Evolutionary conservation across 1,139 yeast species (phyloP), one percentile per base, ranked within the genome.

Genomic region (Candida neerlandica): DNA sequence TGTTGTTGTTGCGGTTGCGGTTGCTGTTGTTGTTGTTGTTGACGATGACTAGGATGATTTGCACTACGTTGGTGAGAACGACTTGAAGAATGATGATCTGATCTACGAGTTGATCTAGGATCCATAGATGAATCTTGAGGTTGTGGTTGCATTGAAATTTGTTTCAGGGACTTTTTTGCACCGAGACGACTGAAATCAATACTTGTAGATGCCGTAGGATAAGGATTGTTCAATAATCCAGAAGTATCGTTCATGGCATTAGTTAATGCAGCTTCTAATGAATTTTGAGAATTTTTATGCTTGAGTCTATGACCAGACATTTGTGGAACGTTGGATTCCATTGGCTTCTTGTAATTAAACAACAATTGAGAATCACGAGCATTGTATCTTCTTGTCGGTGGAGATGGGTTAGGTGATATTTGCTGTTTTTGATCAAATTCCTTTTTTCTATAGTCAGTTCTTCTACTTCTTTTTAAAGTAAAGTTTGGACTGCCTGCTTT

Each of bases 371-470:
- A 69, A 48, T 64, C 67, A 19, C 71, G 52, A 10, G 59, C 56
- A 47, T 61, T 60, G 21, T 51, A 51, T 23, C 46, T 53, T 40
- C 51, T 43, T 46, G 40, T 40, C 29, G 50, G 19, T 43, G 53
- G 35, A 14, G 45, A 15, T 34, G 54, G 47, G 37, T 35, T 21
- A 4, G 43, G 46, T 7, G 38, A 26, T 3, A 23, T n/a, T 11
- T 29, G 7, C 15, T 23, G 30, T 32, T 27, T 19, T 19, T 44
- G 30, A 14, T 44, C 44, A 14, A 33, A 30, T 34, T 47, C 44
- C 33, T 63, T 65, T 45, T 73, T 74, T 41, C 75, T 59, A 55
- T 75, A 75, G 55, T 75, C 77, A 2, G 71, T 66, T 49, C 80
- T 61, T 53, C 80, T 67, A 51, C 77, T 70, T 50, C 81, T 59